Evolutionary conservation across 805 yeast species (phyloP).

Genomic region (Candida vaughaniae): DNA sequence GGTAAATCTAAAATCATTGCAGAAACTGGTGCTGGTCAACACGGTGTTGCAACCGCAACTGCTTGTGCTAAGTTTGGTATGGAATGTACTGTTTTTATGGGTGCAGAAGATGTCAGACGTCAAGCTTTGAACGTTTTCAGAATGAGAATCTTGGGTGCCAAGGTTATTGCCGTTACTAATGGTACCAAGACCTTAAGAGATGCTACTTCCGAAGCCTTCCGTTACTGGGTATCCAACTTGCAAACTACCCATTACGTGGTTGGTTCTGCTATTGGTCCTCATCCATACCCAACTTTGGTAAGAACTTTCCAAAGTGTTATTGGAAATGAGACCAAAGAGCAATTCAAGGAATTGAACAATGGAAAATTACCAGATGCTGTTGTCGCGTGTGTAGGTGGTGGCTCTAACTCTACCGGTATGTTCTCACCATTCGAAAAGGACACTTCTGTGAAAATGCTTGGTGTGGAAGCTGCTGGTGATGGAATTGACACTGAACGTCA

Average conservation of each 20-base stretch:
- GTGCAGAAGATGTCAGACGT: constrained; percentile 98
- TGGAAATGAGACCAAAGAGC: constrained; percentile 92
- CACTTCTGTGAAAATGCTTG: constrained; percentile 71
- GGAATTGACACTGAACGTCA: constrained; percentile 88
- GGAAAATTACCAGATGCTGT: constrained; percentile 90
- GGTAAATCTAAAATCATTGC: constrained; percentile 80
- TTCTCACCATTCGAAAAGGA: constrained; percentile 92
- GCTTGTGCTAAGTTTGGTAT: constrained; percentile 92
- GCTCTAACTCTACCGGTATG: constrained; percentile 95
- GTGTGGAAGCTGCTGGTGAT: constrained; percentile 99
- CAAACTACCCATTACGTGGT: constrained; percentile 89
- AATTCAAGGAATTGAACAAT: constrained; percentile 72
- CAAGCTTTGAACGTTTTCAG: constrained; percentile 98
- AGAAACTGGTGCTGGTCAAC: constrained; percentile 93
- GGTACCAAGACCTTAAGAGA: constrained; percentile 97
- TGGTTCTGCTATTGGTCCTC: constrained; percentile 99
- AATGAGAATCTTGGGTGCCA: constrained; percentile 95
- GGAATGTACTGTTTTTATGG: constrained; percentile 95
- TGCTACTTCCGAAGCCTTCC: constrained; percentile 95
- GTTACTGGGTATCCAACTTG: constrained; percentile 90
- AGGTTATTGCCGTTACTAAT: constrained; percentile 87
- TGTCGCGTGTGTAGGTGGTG: constrained; percentile 99
- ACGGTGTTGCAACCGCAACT: constrained; percentile 91
- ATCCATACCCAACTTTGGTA: constrained; percentile 97
- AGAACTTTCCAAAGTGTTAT: constrained; percentile 98